Conservation (phyloP, 2,329 filamentous ascomycete genomes). For the Cryoendolithus antarcticus region DNA sequence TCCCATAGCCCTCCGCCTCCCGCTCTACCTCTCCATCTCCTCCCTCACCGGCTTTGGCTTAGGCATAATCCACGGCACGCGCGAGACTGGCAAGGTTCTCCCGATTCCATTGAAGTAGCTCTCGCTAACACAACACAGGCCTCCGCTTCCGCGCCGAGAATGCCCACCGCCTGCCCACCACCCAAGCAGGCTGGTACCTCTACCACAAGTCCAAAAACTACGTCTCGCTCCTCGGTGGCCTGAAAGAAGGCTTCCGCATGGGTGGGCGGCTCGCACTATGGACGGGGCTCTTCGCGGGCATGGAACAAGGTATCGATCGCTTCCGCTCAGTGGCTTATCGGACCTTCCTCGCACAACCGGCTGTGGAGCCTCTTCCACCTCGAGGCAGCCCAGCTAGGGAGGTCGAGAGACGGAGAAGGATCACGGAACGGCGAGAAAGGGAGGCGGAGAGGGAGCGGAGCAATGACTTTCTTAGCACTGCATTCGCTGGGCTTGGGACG, state of each 20-base stretch:
- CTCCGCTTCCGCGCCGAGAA: constrained; percentile 91
- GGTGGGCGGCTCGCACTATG: constrained; percentile 59
- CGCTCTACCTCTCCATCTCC: constrained; percentile 15
- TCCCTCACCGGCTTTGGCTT: constrained; percentile 18
- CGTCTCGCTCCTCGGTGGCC: constrained; percentile 62
- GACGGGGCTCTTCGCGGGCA: constrained; percentile 62
- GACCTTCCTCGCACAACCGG: no score
- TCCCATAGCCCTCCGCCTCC: constrained; percentile 20
- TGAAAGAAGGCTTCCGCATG: constrained; percentile 67
- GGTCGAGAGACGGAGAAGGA: constrained; percentile 12
- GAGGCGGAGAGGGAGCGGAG: constrained; percentile 22
- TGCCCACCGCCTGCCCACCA: constrained; percentile 78
- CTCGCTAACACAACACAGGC: constrained; percentile 25
- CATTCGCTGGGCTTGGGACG: constrained; percentile 70
- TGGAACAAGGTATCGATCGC: constrained; percentile 78
- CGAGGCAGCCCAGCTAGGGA: constrained; percentile 27
- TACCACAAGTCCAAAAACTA: constrained; percentile 99
- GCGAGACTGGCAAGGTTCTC: constrained; percentile 12
- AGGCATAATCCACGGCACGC: constrained; percentile 21
- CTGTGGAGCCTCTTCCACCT: not conserved
- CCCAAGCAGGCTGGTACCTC: constrained; percentile 84
- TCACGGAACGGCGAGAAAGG: no score
- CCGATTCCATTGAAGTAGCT: no score
- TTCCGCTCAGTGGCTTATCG: no score
- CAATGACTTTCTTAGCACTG: constrained; percentile 68